Evolutionary conservation across 345 rosid species (phyloP).

Genomic region (Gossypium australe): DNA sequence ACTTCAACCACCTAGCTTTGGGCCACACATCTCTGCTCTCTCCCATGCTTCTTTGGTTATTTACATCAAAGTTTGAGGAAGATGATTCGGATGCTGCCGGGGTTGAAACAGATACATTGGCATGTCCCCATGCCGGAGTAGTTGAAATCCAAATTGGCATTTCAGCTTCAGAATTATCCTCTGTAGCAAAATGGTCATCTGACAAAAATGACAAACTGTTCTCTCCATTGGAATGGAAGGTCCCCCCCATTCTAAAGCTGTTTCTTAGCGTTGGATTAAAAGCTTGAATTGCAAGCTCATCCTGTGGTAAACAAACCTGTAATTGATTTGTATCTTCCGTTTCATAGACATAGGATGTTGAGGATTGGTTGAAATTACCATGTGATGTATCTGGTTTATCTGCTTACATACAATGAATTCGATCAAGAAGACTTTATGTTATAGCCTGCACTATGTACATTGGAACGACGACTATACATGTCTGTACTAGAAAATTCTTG

Average conservation of each 20-base stretch:
- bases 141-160: constrained; percentile 36
- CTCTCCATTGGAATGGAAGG: constrained; percentile 3
- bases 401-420: constrained; percentile 1
- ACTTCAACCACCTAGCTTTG: constrained; percentile 62
- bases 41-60: constrained; percentile 5
- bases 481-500: constrained; percentile 11
- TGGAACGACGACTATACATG: neutral
- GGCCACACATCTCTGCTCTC: constrained; percentile 1
- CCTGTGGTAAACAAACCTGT: constrained; percentile 11
- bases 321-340: constrained; percentile 17
- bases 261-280: constrained; percentile 13
- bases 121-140: constrained; percentile 24
- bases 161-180: constrained; percentile 21
- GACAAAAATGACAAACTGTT: constrained; percentile 17
- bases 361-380: constrained; percentile 15
- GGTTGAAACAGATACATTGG: constrained; percentile 5
- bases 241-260: constrained; percentile 24
- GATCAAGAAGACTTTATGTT: neutral
- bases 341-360: constrained; percentile 21
- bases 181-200: neutral
- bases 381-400: constrained; percentile 28
- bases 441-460: too few species aligned
- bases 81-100: constrained; percentile 21
- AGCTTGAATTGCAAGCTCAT: neutral
- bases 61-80: neutral